Conservation (phyloP, 352 stramenopile species). For the Plasmopara viticola region DNA sequence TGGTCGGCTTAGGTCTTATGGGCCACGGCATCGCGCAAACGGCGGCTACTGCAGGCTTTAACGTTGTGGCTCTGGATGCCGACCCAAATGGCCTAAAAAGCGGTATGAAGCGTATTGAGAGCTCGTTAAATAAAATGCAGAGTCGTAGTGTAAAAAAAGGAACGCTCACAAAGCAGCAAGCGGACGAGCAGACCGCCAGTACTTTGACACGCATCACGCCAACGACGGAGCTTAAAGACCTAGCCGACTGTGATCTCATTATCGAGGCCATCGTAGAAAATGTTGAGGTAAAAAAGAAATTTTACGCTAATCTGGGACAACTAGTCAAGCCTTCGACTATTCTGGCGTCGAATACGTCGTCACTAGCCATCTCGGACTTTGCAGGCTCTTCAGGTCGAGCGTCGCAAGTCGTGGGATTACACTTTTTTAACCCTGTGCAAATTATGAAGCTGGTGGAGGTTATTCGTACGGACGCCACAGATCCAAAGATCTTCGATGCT, state of each 20-base stretch:
- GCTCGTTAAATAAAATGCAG: conserved; percentile 86
- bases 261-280: conserved; percentile 99
- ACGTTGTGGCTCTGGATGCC: conserved; percentile 81
- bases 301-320: conserved; percentile 90
- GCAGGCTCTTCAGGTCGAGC: conserved; percentile 87
- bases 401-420: conserved; percentile 93
- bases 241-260: conserved; percentile 92
- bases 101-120: conserved; percentile 89
- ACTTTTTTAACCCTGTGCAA: conserved; percentile 98
- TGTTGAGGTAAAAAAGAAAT: conserved; percentile 88
- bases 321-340: conserved; percentile 90
- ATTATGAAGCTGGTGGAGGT: conserved; percentile 97
- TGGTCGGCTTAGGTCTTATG: conserved; percentile 96
- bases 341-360: conserved; percentile 97
- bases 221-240: conserved; percentile 81
- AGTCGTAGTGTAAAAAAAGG: conserved; percentile 85
- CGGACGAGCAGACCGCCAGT: conserved; percentile 50
- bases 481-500: conserved; percentile 87
- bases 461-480: conserved; percentile 90
- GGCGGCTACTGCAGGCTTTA: conserved; percentile 73
- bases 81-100: conserved; percentile 69
- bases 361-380: conserved; percentile 92
- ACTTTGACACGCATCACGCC: conserved; percentile 82
- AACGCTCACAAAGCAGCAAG: conserved; percentile 72
- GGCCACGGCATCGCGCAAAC: conserved; percentile 96